Evolutionary conservation across 352 stramenopile genomes (phyloP).

Genomic region (Chrysophaeum taylorii): DNA sequence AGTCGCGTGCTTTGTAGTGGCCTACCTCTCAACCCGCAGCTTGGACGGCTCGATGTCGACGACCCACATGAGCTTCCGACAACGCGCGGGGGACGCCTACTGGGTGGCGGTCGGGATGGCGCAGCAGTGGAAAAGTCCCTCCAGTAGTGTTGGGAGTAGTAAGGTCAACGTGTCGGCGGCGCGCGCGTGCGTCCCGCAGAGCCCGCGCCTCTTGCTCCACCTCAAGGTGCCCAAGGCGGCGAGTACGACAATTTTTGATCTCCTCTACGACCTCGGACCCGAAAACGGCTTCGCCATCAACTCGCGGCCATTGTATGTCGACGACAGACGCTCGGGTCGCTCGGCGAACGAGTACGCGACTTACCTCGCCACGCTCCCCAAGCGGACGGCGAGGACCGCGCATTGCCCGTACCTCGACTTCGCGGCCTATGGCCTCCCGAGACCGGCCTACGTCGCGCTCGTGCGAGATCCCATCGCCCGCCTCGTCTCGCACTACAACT

Average conservation of each 20-base stretch:
- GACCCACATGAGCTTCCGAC: neutral
- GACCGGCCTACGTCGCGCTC: neutral
- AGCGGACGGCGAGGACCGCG: neutral
- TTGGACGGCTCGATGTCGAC: too few relatives aligned
- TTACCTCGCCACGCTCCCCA: neutral
- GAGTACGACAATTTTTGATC: conserved; percentile 3
- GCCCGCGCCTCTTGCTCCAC: neutral
- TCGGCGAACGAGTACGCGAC: neutral
- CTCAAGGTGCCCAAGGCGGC: conserved; percentile 13
- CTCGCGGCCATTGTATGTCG: conserved; percentile 1
- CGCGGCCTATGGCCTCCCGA: neutral
- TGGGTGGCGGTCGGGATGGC: neutral
- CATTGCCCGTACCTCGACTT: neutral
- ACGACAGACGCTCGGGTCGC: neutral
- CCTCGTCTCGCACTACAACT: neutral
- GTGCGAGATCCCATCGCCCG: neutral
- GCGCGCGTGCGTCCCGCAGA: neutral
- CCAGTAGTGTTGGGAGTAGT: too few relatives aligned
- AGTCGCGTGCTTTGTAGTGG: too few relatives aligned
- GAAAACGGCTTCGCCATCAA: neutral
- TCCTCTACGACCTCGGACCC: neutral
- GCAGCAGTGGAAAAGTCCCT: too few relatives aligned
- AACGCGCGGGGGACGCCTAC: neutral
- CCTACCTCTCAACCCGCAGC: too few relatives aligned
- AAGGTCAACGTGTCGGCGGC: neutral